These are phyloP conservation scores for Phytopythium ostracodes DNA, from an alignment of 352 stramenopile species.

Conservation along the genomic window DNA sequence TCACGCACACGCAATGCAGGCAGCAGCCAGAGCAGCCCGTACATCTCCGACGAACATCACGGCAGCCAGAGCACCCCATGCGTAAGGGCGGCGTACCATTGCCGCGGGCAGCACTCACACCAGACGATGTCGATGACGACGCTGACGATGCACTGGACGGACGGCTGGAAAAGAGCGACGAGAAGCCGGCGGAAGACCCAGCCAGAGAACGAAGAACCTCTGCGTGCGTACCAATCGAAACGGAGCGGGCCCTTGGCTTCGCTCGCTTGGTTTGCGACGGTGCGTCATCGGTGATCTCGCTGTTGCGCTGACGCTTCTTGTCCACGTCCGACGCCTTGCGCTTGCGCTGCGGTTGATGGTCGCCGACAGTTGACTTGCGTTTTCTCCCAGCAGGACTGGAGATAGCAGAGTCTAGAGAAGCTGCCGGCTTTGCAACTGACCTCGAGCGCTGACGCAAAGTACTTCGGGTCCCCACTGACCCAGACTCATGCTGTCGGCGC, in stretches of 20 bases:
- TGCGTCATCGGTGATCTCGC: neutral
- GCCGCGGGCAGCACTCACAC: neutral
- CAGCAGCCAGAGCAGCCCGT: slow-evolving; percentile 62
- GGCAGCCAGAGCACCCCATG: slow-evolving; percentile 61
- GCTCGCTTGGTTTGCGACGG: neutral
- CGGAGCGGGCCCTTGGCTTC: slow-evolving; percentile 1
- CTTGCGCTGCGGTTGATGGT: slow-evolving; percentile 12
- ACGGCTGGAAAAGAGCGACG: slow-evolving; percentile 1
- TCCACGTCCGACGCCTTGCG: slow-evolving; percentile 4
- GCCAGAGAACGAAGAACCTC: slow-evolving; percentile 2
- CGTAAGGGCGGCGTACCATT: slow-evolving; percentile 32
- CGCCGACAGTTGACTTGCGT: neutral
- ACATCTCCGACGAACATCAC: slow-evolving; percentile 53
- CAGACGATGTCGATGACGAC: neutral
- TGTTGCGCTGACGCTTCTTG: slow-evolving; percentile 6
- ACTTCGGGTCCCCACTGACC: neutral
- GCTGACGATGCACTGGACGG: neutral
- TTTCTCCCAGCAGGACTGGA: neutral
- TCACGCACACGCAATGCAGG: slow-evolving; percentile 66
- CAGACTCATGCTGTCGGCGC: neutral
- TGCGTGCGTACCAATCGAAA: neutral
- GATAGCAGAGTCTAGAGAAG: neutral
- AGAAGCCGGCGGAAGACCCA: neutral
- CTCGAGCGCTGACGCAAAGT: neutral
- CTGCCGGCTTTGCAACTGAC: neutral